A percentile compares a stretch with the other conserved stretches of the same genome.
phyloP scores from a whole-genome alignment of 139 green algal species.

The Astrephomene gubernaculifera region DNA sequence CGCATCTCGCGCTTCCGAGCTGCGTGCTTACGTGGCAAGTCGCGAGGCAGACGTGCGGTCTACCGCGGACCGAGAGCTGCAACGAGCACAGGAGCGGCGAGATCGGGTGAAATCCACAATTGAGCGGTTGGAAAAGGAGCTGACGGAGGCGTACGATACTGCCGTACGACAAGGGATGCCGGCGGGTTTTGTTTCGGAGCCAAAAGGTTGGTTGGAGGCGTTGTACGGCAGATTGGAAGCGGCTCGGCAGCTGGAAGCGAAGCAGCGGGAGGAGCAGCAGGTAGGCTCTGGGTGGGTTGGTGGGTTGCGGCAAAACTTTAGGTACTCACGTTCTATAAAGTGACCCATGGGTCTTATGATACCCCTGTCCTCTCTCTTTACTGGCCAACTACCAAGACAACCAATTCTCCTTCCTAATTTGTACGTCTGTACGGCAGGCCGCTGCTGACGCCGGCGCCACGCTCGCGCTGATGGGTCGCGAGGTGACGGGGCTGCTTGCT shows the following conservation, averaged over 20 bases:
- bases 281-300: not conserved
- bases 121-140: not conserved
- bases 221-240: not conserved
- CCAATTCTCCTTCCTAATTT: not conserved
- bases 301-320: not conserved
- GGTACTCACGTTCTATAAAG: not conserved
- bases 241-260: conserved; percentile 16
- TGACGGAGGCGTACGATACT: conserved; percentile 19
- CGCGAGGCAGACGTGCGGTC: conserved; percentile 14
- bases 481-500: conserved; percentile 30
- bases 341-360: not conserved
- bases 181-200: not conserved
- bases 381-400: not conserved
- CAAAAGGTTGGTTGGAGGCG: conserved; percentile 15
- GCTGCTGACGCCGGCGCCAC: not conserved
- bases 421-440: conserved; percentile 15
- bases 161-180: conserved; percentile 14
- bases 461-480: conserved; percentile 39
- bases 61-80: conserved; percentile 17
- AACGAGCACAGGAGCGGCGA: not conserved
- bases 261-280: conserved; percentile 5
- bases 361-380: not conserved
- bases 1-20: not conserved
- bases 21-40: conserved; percentile 6
- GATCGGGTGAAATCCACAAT: not conserved